phyloP scores from a whole-genome alignment of 2,329 filamentous ascomycete genomes.

The Colletotrichum spinosum region DNA sequence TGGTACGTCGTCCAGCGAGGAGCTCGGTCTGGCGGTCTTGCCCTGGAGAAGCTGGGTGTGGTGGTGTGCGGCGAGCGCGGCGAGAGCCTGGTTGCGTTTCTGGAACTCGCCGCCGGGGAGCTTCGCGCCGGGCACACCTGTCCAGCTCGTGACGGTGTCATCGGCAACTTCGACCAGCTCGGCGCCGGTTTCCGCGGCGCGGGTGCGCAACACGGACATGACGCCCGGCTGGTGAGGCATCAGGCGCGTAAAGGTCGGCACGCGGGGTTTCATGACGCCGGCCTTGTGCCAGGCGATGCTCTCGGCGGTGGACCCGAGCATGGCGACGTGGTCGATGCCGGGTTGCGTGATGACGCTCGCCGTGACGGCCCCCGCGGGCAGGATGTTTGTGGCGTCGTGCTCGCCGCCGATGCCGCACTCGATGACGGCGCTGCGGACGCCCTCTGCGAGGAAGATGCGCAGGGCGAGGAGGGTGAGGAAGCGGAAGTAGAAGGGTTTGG shows the following conservation, averaged over 20 bases:
- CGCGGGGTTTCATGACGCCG: constrained; percentile 74
- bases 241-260: constrained; percentile 58
- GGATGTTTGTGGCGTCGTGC: constrained; percentile 76
- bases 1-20: constrained; percentile 55
- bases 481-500: constrained; percentile 68
- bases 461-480: constrained; percentile 75
- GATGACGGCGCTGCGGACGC: constrained; percentile 71
- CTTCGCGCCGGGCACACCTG: constrained; percentile 51
- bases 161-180: constrained; percentile 49
- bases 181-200: constrained; percentile 66
- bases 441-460: constrained; percentile 73
- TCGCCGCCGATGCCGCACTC: constrained; percentile 77
- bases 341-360: constrained; percentile 73
- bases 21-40: constrained; percentile 56
- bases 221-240: constrained; percentile 49
- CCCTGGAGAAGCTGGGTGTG: constrained; percentile 47
- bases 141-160: constrained; percentile 17
- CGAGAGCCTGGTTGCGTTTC: constrained; percentile 67
- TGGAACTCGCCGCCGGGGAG: constrained; percentile 68
- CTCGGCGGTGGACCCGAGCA: constrained; percentile 71
- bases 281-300: constrained; percentile 82
- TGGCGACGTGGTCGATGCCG: constrained; percentile 75
- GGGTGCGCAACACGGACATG: constrained; percentile 57
- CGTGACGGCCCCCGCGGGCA: constrained; percentile 60
- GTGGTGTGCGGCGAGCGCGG: constrained; percentile 56